A percentile compares a stretch with the other conserved stretches of the same genome.
These are phyloP conservation scores for Thraustochytrium sp. DNA, from an alignment of 352 stramenopile species.

Conservation along the genomic window DNA sequence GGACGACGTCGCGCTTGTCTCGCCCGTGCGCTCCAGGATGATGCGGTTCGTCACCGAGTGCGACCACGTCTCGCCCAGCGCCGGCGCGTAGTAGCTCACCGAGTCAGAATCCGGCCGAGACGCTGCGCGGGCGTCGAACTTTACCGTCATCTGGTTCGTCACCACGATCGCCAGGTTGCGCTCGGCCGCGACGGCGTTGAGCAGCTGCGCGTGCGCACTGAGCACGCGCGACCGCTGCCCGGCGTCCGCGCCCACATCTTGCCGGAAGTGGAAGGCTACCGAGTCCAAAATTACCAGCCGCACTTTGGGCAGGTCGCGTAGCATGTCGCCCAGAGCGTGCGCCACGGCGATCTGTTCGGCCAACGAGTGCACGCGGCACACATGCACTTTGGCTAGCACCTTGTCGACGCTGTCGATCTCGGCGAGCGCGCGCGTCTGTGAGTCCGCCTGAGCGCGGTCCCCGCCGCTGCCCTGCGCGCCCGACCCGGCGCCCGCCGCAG, in stretches of 20 bases:
- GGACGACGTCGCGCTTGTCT: constrained; percentile 22
- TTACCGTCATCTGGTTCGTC: constrained; percentile 68
- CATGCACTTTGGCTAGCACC: constrained; percentile 65
- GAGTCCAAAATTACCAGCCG: constrained; percentile 83
- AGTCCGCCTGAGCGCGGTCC: not conserved
- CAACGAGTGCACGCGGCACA: constrained; percentile 67
- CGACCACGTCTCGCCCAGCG: constrained; percentile 64
- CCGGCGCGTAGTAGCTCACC: constrained; percentile 51
- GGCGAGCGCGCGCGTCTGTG: constrained; percentile 50
- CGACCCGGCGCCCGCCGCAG: constrained; percentile 17
- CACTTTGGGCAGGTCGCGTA: constrained; percentile 58
- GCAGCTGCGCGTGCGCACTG: constrained; percentile 62
- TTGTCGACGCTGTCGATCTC: constrained; percentile 59
- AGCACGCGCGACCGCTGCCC: constrained; percentile 60
- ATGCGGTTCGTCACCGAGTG: constrained; percentile 61
- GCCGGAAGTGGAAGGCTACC: constrained; percentile 86
- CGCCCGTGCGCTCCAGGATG: constrained; percentile 48
- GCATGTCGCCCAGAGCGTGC: constrained; percentile 62
- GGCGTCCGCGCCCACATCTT: constrained; percentile 67
- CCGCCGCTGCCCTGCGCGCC: not conserved
- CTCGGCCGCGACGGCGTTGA: constrained; percentile 57
- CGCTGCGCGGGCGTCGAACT: constrained; percentile 46
- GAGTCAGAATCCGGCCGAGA: not conserved
- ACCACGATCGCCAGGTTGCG: constrained; percentile 59
- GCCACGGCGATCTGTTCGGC: constrained; percentile 78